Conservation (phyloP, 805 yeast genomes). For the Schwanniomyces yamadae region DNA sequence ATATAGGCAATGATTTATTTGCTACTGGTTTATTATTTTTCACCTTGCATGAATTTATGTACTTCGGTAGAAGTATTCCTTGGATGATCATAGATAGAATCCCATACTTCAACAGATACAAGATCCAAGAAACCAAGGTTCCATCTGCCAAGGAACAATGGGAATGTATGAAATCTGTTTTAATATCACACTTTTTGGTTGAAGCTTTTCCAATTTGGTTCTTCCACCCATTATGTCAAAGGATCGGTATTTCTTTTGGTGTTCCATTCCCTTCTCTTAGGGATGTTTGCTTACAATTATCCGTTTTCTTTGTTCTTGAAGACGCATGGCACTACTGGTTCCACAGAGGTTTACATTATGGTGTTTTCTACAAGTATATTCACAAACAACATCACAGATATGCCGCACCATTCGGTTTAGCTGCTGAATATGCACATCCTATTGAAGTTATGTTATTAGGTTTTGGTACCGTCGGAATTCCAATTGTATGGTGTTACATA, state of each 20-base stretch:
- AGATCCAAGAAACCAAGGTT: constrained; percentile 82
- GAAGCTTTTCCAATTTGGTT: constrained; percentile 97
- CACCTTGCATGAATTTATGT: constrained; percentile 79
- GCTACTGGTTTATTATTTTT: constrained; percentile 91
- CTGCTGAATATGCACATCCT: constrained; percentile 98
- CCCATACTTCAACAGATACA: constrained; percentile 81
- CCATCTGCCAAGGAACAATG: constrained; percentile 85
- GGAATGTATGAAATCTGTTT: constrained; percentile 85
- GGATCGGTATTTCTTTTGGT: constrained; percentile 69
- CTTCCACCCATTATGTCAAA: constrained; percentile 88
- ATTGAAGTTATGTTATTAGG: constrained; percentile 88
- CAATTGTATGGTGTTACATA: constrained; percentile 76
- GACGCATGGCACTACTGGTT: constrained; percentile 98
- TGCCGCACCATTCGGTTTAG: constrained; percentile 95
- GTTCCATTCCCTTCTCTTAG: constrained; percentile 81
- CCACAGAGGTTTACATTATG: constrained; percentile 87
- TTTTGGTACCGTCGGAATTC: constrained; percentile 94
- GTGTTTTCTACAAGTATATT: constrained; percentile 84
- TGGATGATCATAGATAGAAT: constrained; percentile 87
- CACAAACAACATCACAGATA: constrained; percentile 98
- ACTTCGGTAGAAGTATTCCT: constrained; percentile 89
- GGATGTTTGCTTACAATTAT: constrained; percentile 64
- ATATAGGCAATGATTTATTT: constrained; percentile 80
- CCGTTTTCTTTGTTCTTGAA: constrained; percentile 78
- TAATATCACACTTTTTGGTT: constrained; percentile 83